Conservation (phyloP, 495 filamentous ascomycete genomes). For the Hypoxylon fragiforme region DNA sequence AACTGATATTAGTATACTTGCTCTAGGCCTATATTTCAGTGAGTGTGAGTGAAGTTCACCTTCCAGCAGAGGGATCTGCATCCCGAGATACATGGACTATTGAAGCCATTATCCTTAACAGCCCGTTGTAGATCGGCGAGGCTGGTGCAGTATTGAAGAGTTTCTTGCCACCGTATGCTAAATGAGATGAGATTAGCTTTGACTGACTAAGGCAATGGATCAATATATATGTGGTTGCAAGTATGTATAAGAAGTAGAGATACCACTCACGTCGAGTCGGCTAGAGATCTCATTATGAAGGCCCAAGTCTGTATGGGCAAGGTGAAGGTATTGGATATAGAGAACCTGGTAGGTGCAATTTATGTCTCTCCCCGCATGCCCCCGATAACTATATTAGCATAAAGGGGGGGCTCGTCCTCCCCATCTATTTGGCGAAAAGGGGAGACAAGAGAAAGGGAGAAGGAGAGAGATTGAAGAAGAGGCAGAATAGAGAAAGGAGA, state of each 20-base stretch:
- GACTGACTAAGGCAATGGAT: background rate
- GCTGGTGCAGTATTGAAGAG: slow-evolving; percentile 61
- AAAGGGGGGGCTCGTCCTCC: background rate
- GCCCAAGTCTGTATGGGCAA: background rate
- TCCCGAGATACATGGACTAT: slow-evolving; percentile 68
- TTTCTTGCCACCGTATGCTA: slow-evolving; percentile 65
- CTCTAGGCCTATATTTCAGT: background rate
- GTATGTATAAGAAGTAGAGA: background rate
- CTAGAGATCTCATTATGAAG: slow-evolving; percentile 62
- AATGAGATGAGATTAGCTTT: slow-evolving; percentile 14
- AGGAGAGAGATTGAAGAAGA: too few relatives aligned
- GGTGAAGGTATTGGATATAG: too few relatives aligned
- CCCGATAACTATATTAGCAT: too few relatives aligned
- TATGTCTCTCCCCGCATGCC: too few relatives aligned
- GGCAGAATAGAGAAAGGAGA: too few relatives aligned
- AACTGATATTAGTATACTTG: slow-evolving; percentile 8
- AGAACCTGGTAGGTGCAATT: too few relatives aligned
- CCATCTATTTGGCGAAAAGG: background rate
- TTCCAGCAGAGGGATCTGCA: slow-evolving; percentile 94
- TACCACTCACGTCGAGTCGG: slow-evolving; percentile 59
- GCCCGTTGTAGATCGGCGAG: slow-evolving; percentile 67
- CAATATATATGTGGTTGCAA: too few relatives aligned
- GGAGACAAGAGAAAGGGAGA: too few relatives aligned
- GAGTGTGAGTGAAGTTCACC: slow-evolving; percentile 48
- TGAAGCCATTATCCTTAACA: slow-evolving; percentile 58